Evolutionary conservation across 2,329 filamentous ascomycete genomes (phyloP).

Genomic region (Cladophialophora carrionii): DNA sequence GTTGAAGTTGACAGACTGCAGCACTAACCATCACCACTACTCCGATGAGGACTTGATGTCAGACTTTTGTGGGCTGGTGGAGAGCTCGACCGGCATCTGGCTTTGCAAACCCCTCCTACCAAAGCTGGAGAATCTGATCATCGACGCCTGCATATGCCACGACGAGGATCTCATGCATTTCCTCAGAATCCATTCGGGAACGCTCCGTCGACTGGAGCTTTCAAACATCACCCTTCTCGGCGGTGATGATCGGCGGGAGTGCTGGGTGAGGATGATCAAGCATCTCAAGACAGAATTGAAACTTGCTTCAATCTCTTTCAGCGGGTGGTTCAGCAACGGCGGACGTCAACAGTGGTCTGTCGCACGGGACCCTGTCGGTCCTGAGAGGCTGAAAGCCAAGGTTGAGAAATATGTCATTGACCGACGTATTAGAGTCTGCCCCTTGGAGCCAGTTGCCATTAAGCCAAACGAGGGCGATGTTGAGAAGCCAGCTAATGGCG

Average conservation of each 20-base stretch:
- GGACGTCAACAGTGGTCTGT: slow-evolving; percentile 36
- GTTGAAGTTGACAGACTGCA: slow-evolving; percentile 29
- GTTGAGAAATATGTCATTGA: slow-evolving; percentile 34
- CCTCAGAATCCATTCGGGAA: slow-evolving; percentile 30
- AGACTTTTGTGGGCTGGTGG: slow-evolving; percentile 27
- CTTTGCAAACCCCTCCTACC: slow-evolving; percentile 26
- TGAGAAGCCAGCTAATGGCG: slow-evolving; percentile 25
- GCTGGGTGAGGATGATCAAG: slow-evolving; percentile 34
- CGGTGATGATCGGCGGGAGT: slow-evolving; percentile 31
- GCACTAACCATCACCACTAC: slow-evolving; percentile 24
- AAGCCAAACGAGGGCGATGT: slow-evolving; percentile 34
- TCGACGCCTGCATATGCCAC: slow-evolving; percentile 32
- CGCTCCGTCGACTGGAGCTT: slow-evolving; percentile 28
- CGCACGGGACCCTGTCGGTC: slow-evolving; percentile 27
- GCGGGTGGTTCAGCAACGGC: slow-evolving; percentile 35
- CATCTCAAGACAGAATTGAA: slow-evolving; percentile 28
- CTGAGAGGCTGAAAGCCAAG: slow-evolving; percentile 26
- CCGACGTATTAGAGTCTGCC: slow-evolving; percentile 25
- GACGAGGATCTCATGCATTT: slow-evolving; percentile 34
- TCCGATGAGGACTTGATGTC: slow-evolving; percentile 29
- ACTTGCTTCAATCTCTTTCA: slow-evolving; percentile 30
- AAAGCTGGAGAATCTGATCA: slow-evolving; percentile 23
- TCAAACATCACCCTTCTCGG: slow-evolving; percentile 34
- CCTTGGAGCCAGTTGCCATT: slow-evolving; percentile 34
- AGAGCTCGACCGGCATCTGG: slow-evolving; percentile 26